Conservation (phyloP, 1,284 basidiomycete genomes). For the Moesziomyces antarcticus region DNA sequence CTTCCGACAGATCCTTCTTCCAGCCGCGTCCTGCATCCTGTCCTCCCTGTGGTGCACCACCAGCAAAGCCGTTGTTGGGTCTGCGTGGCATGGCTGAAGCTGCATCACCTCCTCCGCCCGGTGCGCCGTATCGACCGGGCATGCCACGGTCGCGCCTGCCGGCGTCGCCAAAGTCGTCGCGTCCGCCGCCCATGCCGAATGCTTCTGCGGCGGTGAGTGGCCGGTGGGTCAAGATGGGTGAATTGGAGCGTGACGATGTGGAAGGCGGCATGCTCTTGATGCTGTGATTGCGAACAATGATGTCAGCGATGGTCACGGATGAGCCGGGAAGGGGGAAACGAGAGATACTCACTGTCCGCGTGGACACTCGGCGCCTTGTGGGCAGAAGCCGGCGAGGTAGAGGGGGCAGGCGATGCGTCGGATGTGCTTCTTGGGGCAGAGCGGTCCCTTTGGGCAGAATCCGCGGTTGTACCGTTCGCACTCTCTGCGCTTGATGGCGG, state of each 20-base stretch:
- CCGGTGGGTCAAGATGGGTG: conserved; percentile 62
- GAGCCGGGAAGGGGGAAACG: no score
- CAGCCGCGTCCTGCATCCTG: conserved; percentile 34
- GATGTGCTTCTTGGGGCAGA: conserved; percentile 91
- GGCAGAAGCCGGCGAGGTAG: conserved; percentile 94
- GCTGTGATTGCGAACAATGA: conserved; percentile 8
- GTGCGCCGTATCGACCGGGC: conserved; percentile 32
- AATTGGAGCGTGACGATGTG: conserved; percentile 56
- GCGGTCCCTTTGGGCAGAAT: conserved; percentile 81
- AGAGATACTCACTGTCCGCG: conserved; percentile 75
- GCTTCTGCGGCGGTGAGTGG: conserved; percentile 63
- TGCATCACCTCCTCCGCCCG: conserved; percentile 8
- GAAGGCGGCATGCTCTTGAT: conserved; percentile 64
- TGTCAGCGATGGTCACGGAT: no score
- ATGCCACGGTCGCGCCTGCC: conserved; percentile 20
- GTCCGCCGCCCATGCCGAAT: conserved; percentile 41
- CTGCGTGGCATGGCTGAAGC: conserved; percentile 12
- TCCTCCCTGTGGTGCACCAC: conserved; percentile 2
- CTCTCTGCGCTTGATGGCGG: conserved; percentile 79
- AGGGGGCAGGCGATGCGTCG: conserved; percentile 88
- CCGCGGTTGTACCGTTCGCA: conserved; percentile 96
- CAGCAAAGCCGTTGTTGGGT: conserved; percentile 12
- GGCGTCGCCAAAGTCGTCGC: conserved; percentile 24
- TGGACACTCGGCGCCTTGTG: conserved; percentile 88
- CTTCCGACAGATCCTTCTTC: conserved; percentile 57